phyloP scores from a whole-genome alignment of 1,139 yeast genomes.

The Kluyveromyces sp. region DNA sequence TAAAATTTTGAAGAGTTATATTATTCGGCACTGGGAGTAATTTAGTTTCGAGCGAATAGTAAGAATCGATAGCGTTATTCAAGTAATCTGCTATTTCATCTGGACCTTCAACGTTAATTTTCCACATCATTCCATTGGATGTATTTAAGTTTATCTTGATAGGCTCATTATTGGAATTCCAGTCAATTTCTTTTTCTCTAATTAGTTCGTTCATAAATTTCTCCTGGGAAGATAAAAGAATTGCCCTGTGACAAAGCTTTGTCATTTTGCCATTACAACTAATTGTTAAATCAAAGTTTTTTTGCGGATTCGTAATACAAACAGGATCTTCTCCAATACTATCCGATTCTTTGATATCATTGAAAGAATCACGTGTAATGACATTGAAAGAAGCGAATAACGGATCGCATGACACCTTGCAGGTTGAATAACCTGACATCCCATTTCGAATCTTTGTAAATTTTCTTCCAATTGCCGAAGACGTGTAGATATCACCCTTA shows the following conservation, averaged over 20 bases:
- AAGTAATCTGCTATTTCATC: slow-evolving; percentile 3
- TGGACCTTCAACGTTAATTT: slow-evolving; percentile 5
- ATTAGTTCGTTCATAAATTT: slow-evolving; percentile 8
- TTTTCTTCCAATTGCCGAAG: slow-evolving; percentile 1
- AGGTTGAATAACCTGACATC: background rate
- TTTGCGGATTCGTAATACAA: background rate
- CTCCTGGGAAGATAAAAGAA: slow-evolving; percentile 15
- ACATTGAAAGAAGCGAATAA: slow-evolving; percentile 62
- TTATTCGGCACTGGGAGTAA: background rate
- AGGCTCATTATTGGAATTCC: slow-evolving; percentile 5
- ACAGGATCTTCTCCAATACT: background rate
- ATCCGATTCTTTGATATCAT: slow-evolving; percentile 26
- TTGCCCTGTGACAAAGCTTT: slow-evolving; percentile 11
- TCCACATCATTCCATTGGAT: slow-evolving; percentile 9
- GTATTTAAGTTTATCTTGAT: slow-evolving; percentile 6
- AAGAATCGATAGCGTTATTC: slow-evolving; percentile 28
- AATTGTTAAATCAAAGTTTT: background rate
- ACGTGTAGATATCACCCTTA: slow-evolving; percentile 55
- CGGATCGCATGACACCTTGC: slow-evolving; percentile 57
- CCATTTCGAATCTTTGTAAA: slow-evolving; percentile 1
- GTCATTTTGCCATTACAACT: background rate
- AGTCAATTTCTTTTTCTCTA: slow-evolving; percentile 4
- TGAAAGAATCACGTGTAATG: slow-evolving; percentile 43
- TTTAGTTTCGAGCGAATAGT: slow-evolving; percentile 39
- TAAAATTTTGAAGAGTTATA: background rate